Percentiles rank a stretch among this genome's conserved stretches.
Evolutionary conservation across 805 yeast genomes (phyloP).

Genomic region (Blastobotrys mokoenaii): DNA sequence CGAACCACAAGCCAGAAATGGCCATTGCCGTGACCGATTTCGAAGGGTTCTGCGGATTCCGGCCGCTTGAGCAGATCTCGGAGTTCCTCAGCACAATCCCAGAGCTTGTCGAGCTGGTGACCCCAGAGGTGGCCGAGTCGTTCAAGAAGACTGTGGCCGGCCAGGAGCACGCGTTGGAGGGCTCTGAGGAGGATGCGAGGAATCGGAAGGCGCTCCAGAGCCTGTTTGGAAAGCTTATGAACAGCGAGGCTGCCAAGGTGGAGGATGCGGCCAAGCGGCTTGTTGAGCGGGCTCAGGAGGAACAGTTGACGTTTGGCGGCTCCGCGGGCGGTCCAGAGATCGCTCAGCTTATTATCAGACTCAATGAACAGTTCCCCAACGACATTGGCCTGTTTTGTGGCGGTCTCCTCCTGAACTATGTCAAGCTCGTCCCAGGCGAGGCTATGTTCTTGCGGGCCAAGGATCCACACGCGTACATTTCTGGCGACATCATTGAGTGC

Average conservation of each 20-base stretch:
- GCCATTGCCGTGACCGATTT: slow-evolving; percentile 93
- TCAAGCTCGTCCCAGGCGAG: slow-evolving; percentile 74
- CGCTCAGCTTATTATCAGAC: slow-evolving; percentile 65
- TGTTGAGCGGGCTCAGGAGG: slow-evolving; percentile 51
- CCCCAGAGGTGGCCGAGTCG: slow-evolving; percentile 45
- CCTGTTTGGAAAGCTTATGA: slow-evolving; percentile 80
- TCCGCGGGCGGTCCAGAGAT: slow-evolving; percentile 36
- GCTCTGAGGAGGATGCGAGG: slow-evolving; percentile 42
- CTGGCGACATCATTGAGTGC: slow-evolving; percentile 97
- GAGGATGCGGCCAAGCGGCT: slow-evolving; percentile 50
- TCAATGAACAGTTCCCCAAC: slow-evolving; percentile 81
- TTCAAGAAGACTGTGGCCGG: slow-evolving; percentile 31
- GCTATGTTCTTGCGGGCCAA: slow-evolving; percentile 95
- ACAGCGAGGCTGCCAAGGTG: slow-evolving; percentile 55
- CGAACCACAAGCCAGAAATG: slow-evolving; percentile 99
- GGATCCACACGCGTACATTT: slow-evolving; percentile 96
- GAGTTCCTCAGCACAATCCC: slow-evolving; percentile 62
- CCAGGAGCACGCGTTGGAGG: slow-evolving; percentile 33
- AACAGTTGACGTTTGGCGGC: slow-evolving; percentile 50
- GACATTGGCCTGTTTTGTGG: slow-evolving; percentile 97
- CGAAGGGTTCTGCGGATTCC: slow-evolving; percentile 97
- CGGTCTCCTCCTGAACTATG: slow-evolving; percentile 84
- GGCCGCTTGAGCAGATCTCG: slow-evolving; percentile 75
- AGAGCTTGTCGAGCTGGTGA: slow-evolving; percentile 66
- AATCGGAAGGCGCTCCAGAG: slow-evolving; percentile 64